Base-by-base conservation (phyloP, 768 basidiomycete genomes). In the Leucocoprinus birnbaumii region DNA sequence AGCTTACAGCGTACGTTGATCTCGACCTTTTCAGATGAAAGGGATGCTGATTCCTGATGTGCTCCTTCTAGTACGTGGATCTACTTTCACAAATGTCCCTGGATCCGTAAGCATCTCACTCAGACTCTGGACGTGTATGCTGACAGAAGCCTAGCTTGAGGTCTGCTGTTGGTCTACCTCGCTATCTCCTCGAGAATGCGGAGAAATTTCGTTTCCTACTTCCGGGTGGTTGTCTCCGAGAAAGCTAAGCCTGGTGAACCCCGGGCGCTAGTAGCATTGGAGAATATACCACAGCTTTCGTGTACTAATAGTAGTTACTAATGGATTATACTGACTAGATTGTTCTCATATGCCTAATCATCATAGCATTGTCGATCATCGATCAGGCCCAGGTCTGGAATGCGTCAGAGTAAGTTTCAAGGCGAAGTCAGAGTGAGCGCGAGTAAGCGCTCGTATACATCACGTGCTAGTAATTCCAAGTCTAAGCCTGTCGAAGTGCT, bases 1-100 rank as follows among this genome's bases (percentile, higher is more conserved):
- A 66, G 80, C 79, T 1, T 82, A 81, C 61, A 77, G 68, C 53
- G 80, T 82, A 59, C n/a, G n/a, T n/a, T n/a, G 63, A 77, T 72
- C 22, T 31, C 18, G n/a, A n/a, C 21, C 16, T 16, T 38, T 44
- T 5, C 18, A 8, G 27, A n/a, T 14, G 48, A 22, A 21, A 42
- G 21, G 27, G 25, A 49, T 9, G 5, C 31, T 42, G 13, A 27
- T 18, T 24, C 18, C 40, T 5, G n/a, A 40, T 41, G 24, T 24
- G 10, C 5, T 45, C 10, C 37, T 13, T n/a, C 13, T 58, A 82
- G 80, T 83, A 79, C 59, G 70, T 75, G 38, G 80, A 83, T 58
- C 62, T 84, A 14, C 62, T 83, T 42, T 74, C 77, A 7, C 77
- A 79, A 58, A 72, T 84, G 74, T 76, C 71, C 58, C 75, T 78